Base-by-base conservation (phyloP, 106 monocot species). In the Cymbidium sinense region DNA sequence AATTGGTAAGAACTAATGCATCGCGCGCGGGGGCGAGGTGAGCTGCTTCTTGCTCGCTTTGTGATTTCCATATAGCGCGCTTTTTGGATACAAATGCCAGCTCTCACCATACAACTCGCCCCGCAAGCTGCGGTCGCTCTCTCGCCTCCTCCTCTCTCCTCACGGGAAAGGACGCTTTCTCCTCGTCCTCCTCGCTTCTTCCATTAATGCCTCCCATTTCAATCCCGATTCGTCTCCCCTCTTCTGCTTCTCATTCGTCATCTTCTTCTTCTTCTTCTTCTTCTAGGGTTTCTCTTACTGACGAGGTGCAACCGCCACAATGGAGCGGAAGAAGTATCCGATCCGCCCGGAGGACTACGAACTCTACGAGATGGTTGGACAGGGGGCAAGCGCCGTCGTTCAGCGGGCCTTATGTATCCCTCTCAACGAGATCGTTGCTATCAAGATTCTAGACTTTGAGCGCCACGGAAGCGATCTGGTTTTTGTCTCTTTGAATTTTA, bases 371-470 rank as follows among this genome's bases (percentile, higher is more conserved):
- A 75, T 81, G 80, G 65, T 96, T 1, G 93, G 96, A 21, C 84
- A 89, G 67, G 96, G 96, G 2, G 93, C 86, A 70, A 91, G 88
- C 64, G 96, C 91, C 54, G 76, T 76, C n/a, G 96, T 96, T 4
- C 86, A 84, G 23, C 87, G 91, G 4, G 91, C 96, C 6, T 79
- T 67, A 2, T 96, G 93, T 83, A 28, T 85, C 25, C 86, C 89
- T 2, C 47, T 91, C 7, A 43, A 84, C 11, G 96, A 96, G 87
- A 70, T 88, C 47, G 86, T 96, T 34, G 93, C 96, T 5, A 79
- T 93, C 79, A 96, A 96, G 83, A 84, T 93, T 27, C 82, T 91
- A 28, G 96, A 96, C 74, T 89, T 93, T 51, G 96, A 77, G 64
- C 39, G 36, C 28, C 64, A 65, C 13, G 41, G 39, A n/a, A 34